phyloP scores from a whole-genome alignment of 2,329 filamentous ascomycete species.

The Colletotrichum gloeosporioides region DNA sequence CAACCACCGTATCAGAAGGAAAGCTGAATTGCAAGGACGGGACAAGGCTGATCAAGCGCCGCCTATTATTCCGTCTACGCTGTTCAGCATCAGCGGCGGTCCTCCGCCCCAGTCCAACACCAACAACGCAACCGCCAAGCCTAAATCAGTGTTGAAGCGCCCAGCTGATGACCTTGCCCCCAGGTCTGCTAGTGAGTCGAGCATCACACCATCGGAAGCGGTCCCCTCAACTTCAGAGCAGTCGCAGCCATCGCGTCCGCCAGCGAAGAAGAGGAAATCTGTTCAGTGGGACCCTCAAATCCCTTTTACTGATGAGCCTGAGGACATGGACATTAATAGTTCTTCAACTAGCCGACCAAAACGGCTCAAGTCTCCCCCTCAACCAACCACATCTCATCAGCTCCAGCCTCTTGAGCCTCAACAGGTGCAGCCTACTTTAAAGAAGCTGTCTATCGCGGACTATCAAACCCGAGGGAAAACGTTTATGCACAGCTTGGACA shows the following conservation, averaged over 20 bases:
- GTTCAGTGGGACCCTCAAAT: slow-evolving; percentile 32
- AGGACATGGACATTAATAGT: slow-evolving; percentile 22
- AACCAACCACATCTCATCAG: not conserved
- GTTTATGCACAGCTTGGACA: not conserved
- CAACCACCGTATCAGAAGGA: slow-evolving; percentile 39
- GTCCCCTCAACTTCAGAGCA: not conserved
- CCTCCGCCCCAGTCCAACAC: not conserved
- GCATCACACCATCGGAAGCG: not conserved
- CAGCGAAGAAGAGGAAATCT: slow-evolving; percentile 28
- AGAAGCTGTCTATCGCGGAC: slow-evolving; percentile 10
- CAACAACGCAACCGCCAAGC: not conserved
- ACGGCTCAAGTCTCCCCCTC: slow-evolving; percentile 8
- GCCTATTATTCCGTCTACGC: slow-evolving; percentile 23
- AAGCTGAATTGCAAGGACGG: slow-evolving; percentile 46
- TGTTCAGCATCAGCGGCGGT: slow-evolving; percentile 33
- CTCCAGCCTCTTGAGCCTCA: not conserved
- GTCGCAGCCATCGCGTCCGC: not conserved
- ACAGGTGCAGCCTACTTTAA: not conserved
- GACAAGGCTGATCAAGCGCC: slow-evolving; percentile 48
- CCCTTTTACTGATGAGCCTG: slow-evolving; percentile 31
- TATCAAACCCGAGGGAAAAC: slow-evolving; percentile 3
- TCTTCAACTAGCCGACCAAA: not conserved
- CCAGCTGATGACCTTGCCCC: not conserved
- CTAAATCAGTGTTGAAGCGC: slow-evolving; percentile 4
- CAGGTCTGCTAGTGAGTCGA: slow-evolving; percentile 7